Evolutionary conservation across 345 rosid species (phyloP).

Genomic region (Brassica napus): DNA sequence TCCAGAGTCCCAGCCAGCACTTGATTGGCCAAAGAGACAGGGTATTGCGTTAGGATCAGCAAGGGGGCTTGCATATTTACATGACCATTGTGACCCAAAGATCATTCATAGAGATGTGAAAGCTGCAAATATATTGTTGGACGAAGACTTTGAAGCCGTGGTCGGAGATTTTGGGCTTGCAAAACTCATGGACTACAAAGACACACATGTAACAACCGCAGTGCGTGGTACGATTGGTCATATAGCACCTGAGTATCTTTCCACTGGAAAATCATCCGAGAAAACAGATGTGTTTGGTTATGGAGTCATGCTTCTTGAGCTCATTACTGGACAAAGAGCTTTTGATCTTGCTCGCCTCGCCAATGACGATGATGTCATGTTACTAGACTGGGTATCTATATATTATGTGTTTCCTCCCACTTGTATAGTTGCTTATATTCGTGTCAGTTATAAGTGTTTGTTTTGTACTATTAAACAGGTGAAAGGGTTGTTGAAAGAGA

Average conservation of each 20-base stretch:
- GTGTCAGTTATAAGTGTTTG: conserved; percentile 8
- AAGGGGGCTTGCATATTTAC: conserved; percentile 89
- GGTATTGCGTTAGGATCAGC: conserved; percentile 90
- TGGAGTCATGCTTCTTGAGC: conserved; percentile 90
- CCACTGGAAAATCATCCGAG: conserved; percentile 97
- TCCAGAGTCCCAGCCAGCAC: conserved; percentile 48
- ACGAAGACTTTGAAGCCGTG: conserved; percentile 89
- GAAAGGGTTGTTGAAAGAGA: conserved; percentile 86
- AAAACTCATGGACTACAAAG: conserved; percentile 92
- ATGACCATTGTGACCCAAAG: conserved; percentile 97
- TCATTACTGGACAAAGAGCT: conserved; percentile 93
- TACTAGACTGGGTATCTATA: conserved; percentile 83
- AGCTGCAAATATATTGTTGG: conserved; percentile 94
- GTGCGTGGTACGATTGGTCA: conserved; percentile 98
- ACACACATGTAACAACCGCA: conserved; percentile 95
- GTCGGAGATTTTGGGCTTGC: conserved; percentile 98
- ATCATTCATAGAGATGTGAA: conserved; percentile 96
- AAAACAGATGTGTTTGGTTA: conserved; percentile 97
- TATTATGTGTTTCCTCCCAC: conserved; percentile 24
- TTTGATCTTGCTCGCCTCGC: conserved; percentile 90
- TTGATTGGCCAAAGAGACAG: conserved; percentile 95
- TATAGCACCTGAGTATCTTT: conserved; percentile 96
- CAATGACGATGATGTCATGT: conserved; percentile 94
- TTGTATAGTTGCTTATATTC: neutral
- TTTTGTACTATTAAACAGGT: conserved; percentile 51